Percentiles rank a stretch among this genome's conserved stretches.
These are phyloP conservation scores for Dioszegia aurantiaca DNA, from an alignment of 768 basidiomycete genomes.

Conservation along the genomic window DNA sequence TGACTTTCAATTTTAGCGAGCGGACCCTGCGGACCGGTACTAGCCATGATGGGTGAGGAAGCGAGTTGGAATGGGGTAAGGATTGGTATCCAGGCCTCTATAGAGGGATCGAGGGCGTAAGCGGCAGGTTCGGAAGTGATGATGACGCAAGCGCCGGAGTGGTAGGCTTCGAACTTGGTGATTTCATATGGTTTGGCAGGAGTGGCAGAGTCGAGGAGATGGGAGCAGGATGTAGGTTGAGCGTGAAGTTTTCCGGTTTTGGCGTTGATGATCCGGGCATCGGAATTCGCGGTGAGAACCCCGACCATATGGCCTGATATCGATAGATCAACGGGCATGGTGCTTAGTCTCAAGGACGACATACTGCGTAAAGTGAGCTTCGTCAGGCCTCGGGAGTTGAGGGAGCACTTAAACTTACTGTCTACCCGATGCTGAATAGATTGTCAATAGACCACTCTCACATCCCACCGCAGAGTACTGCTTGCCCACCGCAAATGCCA, in stretches of 20 bases:
- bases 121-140: constrained; percentile 72
- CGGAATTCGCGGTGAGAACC: constrained; percentile 67
- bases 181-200: constrained; percentile 53
- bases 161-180: constrained; percentile 64
- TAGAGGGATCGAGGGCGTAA: constrained; percentile 70
- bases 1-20: constrained; percentile 49
- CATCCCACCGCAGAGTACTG: constrained; percentile 72
- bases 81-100: constrained; percentile 70
- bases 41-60: neutral
- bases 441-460: constrained; percentile 73
- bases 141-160: constrained; percentile 76
- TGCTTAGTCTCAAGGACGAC: constrained; percentile 70
- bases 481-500: constrained; percentile 64
- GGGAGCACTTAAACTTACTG: no score
- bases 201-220: constrained; percentile 12
- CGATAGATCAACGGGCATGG: constrained; percentile 68
- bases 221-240: constrained; percentile 40
- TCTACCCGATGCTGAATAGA: constrained; percentile 81
- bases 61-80: constrained; percentile 59
- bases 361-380: constrained; percentile 65
- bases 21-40: constrained; percentile 9
- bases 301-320: constrained; percentile 65
- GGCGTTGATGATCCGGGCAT: constrained; percentile 72
- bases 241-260: constrained; percentile 16
- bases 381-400: no score